Conservation (phyloP, 768 basidiomycete genomes). For the Boletus rubescentipes region DNA sequence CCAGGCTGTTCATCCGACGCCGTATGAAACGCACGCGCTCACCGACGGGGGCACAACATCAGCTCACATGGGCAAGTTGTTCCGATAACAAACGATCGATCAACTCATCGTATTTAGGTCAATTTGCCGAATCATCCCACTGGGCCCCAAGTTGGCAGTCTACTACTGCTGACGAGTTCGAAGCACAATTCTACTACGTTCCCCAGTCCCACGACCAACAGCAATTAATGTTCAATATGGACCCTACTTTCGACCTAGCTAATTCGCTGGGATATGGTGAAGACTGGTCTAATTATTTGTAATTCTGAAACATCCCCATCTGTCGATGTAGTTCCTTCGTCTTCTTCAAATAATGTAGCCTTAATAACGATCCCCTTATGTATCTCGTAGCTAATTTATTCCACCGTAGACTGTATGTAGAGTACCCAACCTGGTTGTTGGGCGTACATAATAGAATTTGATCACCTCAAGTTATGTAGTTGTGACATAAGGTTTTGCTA, state of each 20-base stretch:
- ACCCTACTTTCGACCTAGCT: neutral
- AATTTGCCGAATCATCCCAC: neutral
- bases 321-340: neutral
- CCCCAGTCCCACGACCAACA: neutral
- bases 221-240: neutral
- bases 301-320: neutral
- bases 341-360: conserved; percentile 6
- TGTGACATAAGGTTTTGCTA: neutral
- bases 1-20: neutral
- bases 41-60: neutral
- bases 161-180: neutral
- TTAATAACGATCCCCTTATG: neutral
- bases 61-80: conserved; percentile 7
- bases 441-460: too few relatives aligned
- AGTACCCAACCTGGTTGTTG: neutral
- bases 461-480: too few relatives aligned
- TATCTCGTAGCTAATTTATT: conserved; percentile 4
- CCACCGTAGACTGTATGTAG: neutral
- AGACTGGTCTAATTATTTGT: neutral
- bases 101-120: conserved; percentile 5
- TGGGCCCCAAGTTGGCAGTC: neutral
- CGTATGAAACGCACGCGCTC: neutral
- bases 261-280: neutral
- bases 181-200: neutral
- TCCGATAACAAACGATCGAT: neutral